Conservation (phyloP, 306 rosid genomes). For the Vicia villosa region DNA sequence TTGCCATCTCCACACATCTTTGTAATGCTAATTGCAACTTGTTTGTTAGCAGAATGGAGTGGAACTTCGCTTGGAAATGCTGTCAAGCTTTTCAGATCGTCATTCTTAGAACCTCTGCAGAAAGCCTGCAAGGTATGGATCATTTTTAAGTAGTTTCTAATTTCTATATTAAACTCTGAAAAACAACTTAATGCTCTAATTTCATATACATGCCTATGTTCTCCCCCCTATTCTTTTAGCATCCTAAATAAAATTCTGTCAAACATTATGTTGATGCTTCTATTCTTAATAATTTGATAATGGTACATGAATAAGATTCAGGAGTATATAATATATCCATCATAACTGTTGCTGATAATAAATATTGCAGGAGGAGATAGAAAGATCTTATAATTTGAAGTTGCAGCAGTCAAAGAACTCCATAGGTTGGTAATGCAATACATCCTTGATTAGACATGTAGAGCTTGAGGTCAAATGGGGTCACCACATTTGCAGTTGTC, state of each 20-base stretch:
- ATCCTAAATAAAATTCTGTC: too few species aligned
- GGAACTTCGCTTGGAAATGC: constrained; percentile 63
- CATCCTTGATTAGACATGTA: background rate
- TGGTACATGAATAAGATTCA: constrained; percentile 9
- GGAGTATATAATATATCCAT: background rate
- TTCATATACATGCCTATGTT: background rate
- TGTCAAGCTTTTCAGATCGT: constrained; percentile 60
- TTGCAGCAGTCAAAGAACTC: constrained; percentile 64
- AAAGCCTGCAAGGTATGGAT: constrained; percentile 71
- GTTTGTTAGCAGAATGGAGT: constrained; percentile 55
- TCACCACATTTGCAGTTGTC: background rate
- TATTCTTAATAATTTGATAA: constrained; percentile 9
- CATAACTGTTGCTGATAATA: background rate
- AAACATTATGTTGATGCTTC: background rate
- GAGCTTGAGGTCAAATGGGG: constrained; percentile 8
- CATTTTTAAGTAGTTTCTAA: constrained; percentile 5
- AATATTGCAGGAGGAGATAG: constrained; percentile 41
- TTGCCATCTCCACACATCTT: background rate
- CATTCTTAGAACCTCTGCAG: constrained; percentile 74
- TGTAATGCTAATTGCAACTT: constrained; percentile 32
- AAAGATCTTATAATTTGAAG: constrained; percentile 45
- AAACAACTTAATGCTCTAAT: background rate
- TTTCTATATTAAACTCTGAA: background rate
- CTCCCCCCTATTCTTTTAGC: background rate
- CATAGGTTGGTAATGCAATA: constrained; percentile 48